Evolutionary conservation across 495 filamentous ascomycete genomes (phyloP).

Genomic region (Hypoxylon trugodes): DNA sequence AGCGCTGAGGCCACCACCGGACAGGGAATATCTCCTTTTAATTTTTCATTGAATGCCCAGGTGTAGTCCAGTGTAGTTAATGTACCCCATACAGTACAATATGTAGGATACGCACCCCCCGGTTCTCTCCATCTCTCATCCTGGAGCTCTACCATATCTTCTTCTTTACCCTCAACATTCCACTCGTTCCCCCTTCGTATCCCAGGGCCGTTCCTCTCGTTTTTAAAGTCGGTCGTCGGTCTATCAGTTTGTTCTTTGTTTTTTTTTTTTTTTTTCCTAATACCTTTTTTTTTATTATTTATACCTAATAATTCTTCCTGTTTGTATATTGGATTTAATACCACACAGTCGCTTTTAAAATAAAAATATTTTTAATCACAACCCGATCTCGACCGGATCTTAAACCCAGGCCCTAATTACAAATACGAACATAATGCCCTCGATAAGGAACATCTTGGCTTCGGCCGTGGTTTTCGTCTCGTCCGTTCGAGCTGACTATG

Average conservation of each 20-base stretch:
- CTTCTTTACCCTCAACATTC: constrained; percentile 33
- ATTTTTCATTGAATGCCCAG: constrained; percentile 7
- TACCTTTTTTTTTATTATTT: constrained; percentile 40
- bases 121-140: constrained; percentile 19
- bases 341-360: constrained; percentile 24
- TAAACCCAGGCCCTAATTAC: constrained; percentile 11
- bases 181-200: constrained; percentile 40
- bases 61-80: constrained; percentile 19
- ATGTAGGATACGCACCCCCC: constrained; percentile 19
- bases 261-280: no score
- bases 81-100: constrained; percentile 38
- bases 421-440: constrained; percentile 53
- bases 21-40: constrained; percentile 37
- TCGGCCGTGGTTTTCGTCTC: constrained; percentile 54
- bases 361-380: constrained; percentile 1
- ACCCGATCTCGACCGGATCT: constrained; percentile 17
- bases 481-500: constrained; percentile 54
- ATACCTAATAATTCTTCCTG: constrained; percentile 28
- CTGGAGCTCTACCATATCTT: constrained; percentile 22
- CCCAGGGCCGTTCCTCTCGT: constrained; percentile 33
- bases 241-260: constrained; percentile 26
- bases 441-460: constrained; percentile 55
- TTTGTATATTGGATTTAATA: constrained; percentile 40
- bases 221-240: constrained; percentile 30
- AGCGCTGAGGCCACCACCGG: constrained; percentile 34